Evolutionary conservation across 2,329 filamentous ascomycete species (phyloP), one percentile per base, ranked within the genome.

Genomic region (Aspergillus fumigatiaffinis): DNA sequence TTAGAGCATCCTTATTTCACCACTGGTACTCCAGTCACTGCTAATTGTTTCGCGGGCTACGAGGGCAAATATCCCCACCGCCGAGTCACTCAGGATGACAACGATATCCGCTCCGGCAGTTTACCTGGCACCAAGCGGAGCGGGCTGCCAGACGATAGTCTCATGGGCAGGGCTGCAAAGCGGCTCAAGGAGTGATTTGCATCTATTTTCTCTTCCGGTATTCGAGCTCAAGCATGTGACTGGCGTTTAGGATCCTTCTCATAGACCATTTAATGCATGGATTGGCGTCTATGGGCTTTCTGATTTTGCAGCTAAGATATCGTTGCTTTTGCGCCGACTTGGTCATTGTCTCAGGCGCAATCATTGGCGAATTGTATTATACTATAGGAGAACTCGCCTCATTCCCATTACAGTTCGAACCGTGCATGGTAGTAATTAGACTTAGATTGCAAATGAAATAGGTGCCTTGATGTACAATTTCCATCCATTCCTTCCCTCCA

Each of bases 51-150:
- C 65, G 91, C 96, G 68, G 92, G 92, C 0, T 82, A 92, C 53
- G 91, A 91, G 74, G 86, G 86, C 61, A 91, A 94, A 68, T 99
- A 99, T 73, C 94, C 94, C 0, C 87, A 92, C 68, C 84, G 94
- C 7, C 85, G 93, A 51, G 92, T 99, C 44, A 96, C 89, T 66
- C 88, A 95, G 67, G 94, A 99, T 68, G 92, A 97, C 71, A 96
- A 96, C 66, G 94, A 97, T 73, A 97, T 97, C 56, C 82, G 91
- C n/a, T 92, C 90, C 0, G 87, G 88, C 47, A 96, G 91, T 72
- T 75, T 97, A 38, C 91, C 93, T 0, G 94, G 93, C 0, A 96
- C 92, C 0, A 97, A 97, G 78, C 81, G 92, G 58, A 93, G 89
- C 62, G 93, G 90, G 0, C 70, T 96, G 44, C 89, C 89, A 0